Base-by-base conservation (phyloP, 2,329 filamentous ascomycete genomes). In the Stagonosporopsis cucurbitacearum region DNA sequence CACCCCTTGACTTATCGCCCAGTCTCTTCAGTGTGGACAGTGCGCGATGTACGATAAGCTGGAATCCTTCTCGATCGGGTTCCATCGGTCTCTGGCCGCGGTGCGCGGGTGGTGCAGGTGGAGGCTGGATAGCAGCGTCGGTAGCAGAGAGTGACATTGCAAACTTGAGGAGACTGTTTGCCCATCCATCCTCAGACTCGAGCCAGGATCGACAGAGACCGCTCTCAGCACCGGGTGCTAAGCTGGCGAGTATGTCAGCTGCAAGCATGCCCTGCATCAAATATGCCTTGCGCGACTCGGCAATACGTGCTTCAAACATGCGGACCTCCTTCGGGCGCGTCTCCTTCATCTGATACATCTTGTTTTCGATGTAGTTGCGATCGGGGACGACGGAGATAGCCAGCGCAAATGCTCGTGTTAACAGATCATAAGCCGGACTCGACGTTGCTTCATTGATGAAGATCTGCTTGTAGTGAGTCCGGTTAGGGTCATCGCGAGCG, bases 241-340 rank as follows among this genome's bases (percentile, higher is more conserved):
- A 81, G 9, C 88, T 88, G 0, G 92, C 87, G 3, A 98, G 79
- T 47, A 98, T 96, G 64, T 98, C 93, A 0, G 92, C 93, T 1
- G 92, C 90, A 6, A 98, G 82, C 66, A 98, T 85, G 1, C 92
- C 93, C 77, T 99, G 95, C 84, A 96, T 95, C 11, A 99, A 79
- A 67, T 92, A 88, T 0, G 95, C 89, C 75, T 96, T 96, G 53
- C 95, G 87, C 4, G 86, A 86, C 72, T 97, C 92, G 5, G 95
- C 85, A 5, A 92, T 82, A 0, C 87, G 84, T 0, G 89, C 70
- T 62, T 81, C 79, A 17, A 68, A 71, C 45, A 66, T 62, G 20
- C 73, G 74, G 20, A 75, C 67, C 44, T 72, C 66, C 41, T 67
- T 68, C 0, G 71, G 69, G 77, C 23, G 88, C 74, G 55, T 84